Evolutionary conservation across 768 basidiomycete species (phyloP), one percentile per base, ranked within the genome.

Genomic region (Mycena kentingensis): DNA sequence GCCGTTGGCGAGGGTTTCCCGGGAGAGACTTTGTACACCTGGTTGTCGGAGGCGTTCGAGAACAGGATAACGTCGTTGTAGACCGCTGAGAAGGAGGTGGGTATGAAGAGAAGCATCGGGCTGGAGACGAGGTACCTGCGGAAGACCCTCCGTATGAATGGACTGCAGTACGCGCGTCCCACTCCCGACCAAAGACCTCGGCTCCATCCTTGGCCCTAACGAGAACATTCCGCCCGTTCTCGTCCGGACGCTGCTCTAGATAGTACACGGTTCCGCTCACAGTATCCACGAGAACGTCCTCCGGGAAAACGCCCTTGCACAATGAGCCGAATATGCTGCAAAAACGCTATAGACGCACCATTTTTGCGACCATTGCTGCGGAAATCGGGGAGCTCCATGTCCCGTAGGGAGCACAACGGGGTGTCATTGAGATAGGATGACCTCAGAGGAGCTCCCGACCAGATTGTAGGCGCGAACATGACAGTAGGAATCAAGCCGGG

Each of bases 141-240:
- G 77, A 68, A 4, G 71, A 78, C 19, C 84, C 83, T 1, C 83
- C 83, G 38, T 84, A 84, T 62, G 82, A 81, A 13, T 84, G 76
- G 3, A 85, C 81, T 15, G 72, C 57, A 0, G 73, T 72, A 28
- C 79, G 69, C 1, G 72, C 77, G 52, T 78, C 80, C 69, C 73
- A 82, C 1, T 70, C 75, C 27, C 65, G 54, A 5, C 73, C 73
- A 12, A 80, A 67, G 27, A 81, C 57, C 28, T 83, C 82, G 32
- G 61, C 51, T 15, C 68, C 62, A 18, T 61, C 55, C 24, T 66
- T 44, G 0, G 73, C 72, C 24, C 72, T 64, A 8, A 84, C 76
- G 38, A 83, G 60, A 4, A 78, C 82, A 45, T 57, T 67, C 3
- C 81, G 70, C 81, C 54, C 48, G 11, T 19, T 42, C 16, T 55